phyloP scores from a whole-genome alignment of 1,139 yeast genomes.

The Sugiyamaella japonica region DNA sequence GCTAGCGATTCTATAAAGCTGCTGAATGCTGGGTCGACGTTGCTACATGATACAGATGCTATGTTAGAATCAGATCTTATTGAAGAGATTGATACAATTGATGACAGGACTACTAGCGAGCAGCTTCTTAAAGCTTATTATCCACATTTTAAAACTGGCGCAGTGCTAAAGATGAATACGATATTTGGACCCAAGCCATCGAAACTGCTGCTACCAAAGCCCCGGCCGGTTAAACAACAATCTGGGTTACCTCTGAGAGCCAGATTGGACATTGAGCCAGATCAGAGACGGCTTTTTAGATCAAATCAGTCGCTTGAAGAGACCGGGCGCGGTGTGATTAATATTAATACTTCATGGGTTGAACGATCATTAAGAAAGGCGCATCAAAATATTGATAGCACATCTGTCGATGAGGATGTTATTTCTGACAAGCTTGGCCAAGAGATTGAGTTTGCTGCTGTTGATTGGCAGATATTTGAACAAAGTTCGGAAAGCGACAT shows the following conservation, averaged over 20 bases:
- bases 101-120: conserved; percentile 30
- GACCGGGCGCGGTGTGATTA: background rate
- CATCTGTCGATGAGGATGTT: background rate
- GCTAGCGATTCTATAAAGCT: conserved; percentile 18
- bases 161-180: conserved; percentile 63
- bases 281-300: conserved; percentile 38
- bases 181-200: conserved; percentile 65
- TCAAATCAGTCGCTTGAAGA: conserved; percentile 20
- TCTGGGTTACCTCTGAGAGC: conserved; percentile 54
- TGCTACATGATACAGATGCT: conserved; percentile 19
- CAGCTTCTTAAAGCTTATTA: conserved; percentile 45
- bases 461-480: conserved; percentile 18
- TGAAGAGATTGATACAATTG: conserved; percentile 22
- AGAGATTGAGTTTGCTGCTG: conserved; percentile 20
- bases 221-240: conserved; percentile 52
- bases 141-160: conserved; percentile 60
- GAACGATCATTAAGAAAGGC: conserved; percentile 10
- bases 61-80: conserved; percentile 15
- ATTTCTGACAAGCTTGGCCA: background rate
- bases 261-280: conserved; percentile 46
- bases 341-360: conserved; percentile 18
- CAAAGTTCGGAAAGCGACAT: background rate
- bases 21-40: conserved; percentile 21
- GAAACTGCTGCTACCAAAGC: conserved; percentile 53
- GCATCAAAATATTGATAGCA: background rate